Evolutionary conservation across 2,329 filamentous ascomycete species (phyloP), one percentile per base, ranked within the genome.

Genomic region (Plectosphaerella plurivora): DNA sequence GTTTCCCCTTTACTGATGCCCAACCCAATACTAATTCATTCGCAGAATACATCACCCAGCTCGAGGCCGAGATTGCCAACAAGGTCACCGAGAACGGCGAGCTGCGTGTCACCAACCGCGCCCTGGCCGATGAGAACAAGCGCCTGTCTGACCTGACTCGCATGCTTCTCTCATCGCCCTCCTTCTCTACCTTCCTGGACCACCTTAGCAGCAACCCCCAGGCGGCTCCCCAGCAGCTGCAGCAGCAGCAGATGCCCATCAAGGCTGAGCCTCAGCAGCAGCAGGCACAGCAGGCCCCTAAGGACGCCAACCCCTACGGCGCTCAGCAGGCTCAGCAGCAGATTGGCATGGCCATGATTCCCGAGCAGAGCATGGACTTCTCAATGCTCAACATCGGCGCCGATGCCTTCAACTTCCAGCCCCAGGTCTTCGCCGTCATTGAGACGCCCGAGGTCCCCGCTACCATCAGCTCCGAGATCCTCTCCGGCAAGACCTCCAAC

Each of bases 11-110:
- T 3, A 45, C 24, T 25, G 7, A 22, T 35, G 3, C 22, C 15
- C 6, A 14, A 47, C 14, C 15, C 7, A 6, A 9, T 49, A 33
- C 60, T 64, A 54, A 67, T 53, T 22, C 2, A 22, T 42, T 52
- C 9, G 42, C 63, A 97, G 94, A 97, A 81, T 97, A 97, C 76
- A 97, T 99, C 66, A 83, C 84, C 57, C 92, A 97, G 71, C 88
- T 99, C 15, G 94, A 99, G 76, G 79, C 82, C 57, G 93, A 97
- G 69, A 88, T 97, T 61, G 87, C 90, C 51, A 78, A 77, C 64
- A 95, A 94, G 74, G 85, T 87, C 41, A 88, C 86, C 59, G 93
- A 97, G 75, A 87, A 88, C 60, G 87, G 87, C 58, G 88, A 91
- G 45, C 81, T 97, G 35, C 87, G 89, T 57, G 73, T 80, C 36